Base-by-base conservation (phyloP, 169 alveolate genomes). In the Plasmodium gonderi region DNA sequence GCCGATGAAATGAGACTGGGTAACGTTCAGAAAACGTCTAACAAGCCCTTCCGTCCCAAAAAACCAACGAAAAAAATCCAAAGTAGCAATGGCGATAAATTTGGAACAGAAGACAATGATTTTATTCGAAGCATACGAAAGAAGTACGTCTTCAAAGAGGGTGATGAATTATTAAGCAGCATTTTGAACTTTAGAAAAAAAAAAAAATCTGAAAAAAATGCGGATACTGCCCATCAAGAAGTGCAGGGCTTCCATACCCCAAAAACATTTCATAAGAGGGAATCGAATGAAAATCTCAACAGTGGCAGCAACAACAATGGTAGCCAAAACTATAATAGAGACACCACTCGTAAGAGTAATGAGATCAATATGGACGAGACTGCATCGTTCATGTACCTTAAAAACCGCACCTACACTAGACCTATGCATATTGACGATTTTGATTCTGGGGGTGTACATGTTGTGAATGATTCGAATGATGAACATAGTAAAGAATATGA, bases 371-470 rank as follows among this genome's bases (percentile, higher is more conserved):
- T 75, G 17, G 68, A 31, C 2, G 33, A 75, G 38, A 38, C 77
- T 7, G 54, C 14, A 23, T 44, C 42, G n/a, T 82, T 67, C 36
- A 33, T 8, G 31, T 68, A 69, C 60, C 60, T 82, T 36, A 82
- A 82, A 72, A 69, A 82, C 60, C 80, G 92, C 29, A 20, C 76
- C 20, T 82, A 68, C 60, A 82, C 92, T 20, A 68, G 92, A 51
- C 82, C 92, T 23, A 82, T 82, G 92, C 60, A 69, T 69, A 75
- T 82, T 45, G 82, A 75, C 23, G 92, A 82, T 47, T 82, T 82
- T 12, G 60, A 82, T 69, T 33, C 36, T 5, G 92, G 60, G 51
- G 72, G 3, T 11, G 44, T 17, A n/a, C 42, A 60, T 7, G 90
- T 20, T 54, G 69, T 42, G 14, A 6, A 79, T 60, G 31, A 29